Evolutionary conservation across 345 rosid genomes (phyloP), one percentile per base, ranked within the genome.

Genomic region (Moricandia moricandioides): DNA sequence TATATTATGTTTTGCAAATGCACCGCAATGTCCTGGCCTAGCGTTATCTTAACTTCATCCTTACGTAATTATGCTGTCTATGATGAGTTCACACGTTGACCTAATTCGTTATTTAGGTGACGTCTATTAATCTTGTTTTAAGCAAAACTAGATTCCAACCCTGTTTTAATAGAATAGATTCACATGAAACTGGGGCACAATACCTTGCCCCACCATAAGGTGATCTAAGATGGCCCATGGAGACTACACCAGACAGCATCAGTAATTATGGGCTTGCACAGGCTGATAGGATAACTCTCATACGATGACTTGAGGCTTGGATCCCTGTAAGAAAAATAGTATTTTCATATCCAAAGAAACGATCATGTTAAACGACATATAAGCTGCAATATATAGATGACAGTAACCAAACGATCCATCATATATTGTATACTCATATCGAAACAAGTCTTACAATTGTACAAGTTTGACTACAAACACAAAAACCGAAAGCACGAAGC

Each of bases 301-400:
- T 82, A 65, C 3, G n/a, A n/a, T n/a, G n/a, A 92, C 64, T 76
- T 87, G 6, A 88, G 86, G 11, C 64, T 88, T 26, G 27, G 62
- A 17, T 24, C 6, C 37, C 81, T 82, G 51, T 43, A 43, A 27
- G 39, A 34, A 43, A n/a, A n/a, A n/a, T n/a, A n/a, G n/a, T n/a
- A n/a, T n/a, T n/a, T n/a, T n/a, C n/a, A n/a, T n/a, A n/a, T n/a
- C n/a, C n/a, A n/a, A n/a, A n/a, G n/a, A 39, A 40, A 12, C 6
- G 17, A 52, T 17, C 27, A 51, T 51, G 26, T 51, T 49, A 26
- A 51, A 8, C 52, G 14, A 51, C 56, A 1, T 16, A 51, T 51
- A 14, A n/a, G 56, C 11, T 16, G 1, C 26, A 51, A 51, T 18
- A 51, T n/a, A n/a, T n/a, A n/a, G 24, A 51, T 51, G 56, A 51